These are phyloP conservation scores for Cenchrus purpureus DNA, from an alignment of 176 grass and related monocot species.

Conservation along the genomic window DNA sequence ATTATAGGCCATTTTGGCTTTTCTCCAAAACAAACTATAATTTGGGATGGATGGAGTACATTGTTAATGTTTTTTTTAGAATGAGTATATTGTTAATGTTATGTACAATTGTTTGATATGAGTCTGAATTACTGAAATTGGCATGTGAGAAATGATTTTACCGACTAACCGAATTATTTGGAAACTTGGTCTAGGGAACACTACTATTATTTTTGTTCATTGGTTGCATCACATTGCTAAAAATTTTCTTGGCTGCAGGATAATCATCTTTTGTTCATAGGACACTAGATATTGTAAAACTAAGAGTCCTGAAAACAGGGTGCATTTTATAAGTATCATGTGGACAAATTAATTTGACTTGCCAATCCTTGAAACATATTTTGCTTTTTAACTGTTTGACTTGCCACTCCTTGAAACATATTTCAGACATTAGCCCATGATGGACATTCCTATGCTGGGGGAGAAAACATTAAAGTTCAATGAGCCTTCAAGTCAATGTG, in stretches of 20 bases:
- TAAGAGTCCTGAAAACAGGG: background rate
- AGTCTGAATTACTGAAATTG: background rate
- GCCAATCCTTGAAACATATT: slow-evolving; percentile 20
- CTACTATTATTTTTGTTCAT: background rate
- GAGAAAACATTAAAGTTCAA: slow-evolving; percentile 3
- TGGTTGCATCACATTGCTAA: background rate
- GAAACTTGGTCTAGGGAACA: background rate
- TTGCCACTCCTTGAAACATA: slow-evolving; percentile 22
- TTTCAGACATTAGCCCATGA: slow-evolving; percentile 81
- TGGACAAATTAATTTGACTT: background rate
- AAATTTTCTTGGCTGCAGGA: too few species aligned
- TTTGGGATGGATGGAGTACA: background rate
- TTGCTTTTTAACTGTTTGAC: slow-evolving; percentile 22
- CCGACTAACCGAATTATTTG: background rate
- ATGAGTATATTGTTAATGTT: background rate
- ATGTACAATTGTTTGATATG: background rate
- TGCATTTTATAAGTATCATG: background rate
- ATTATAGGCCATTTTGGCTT: too few species aligned
- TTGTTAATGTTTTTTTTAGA: background rate
- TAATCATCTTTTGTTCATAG: background rate
- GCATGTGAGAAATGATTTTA: background rate
- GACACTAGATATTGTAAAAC: background rate
- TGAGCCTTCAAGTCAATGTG: background rate
- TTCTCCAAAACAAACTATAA: too few species aligned
- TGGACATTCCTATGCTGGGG: slow-evolving; percentile 56